Base-by-base conservation (phyloP, 371 early-diverging fungal species). In the Sanchytrium tribonematis region DNA sequence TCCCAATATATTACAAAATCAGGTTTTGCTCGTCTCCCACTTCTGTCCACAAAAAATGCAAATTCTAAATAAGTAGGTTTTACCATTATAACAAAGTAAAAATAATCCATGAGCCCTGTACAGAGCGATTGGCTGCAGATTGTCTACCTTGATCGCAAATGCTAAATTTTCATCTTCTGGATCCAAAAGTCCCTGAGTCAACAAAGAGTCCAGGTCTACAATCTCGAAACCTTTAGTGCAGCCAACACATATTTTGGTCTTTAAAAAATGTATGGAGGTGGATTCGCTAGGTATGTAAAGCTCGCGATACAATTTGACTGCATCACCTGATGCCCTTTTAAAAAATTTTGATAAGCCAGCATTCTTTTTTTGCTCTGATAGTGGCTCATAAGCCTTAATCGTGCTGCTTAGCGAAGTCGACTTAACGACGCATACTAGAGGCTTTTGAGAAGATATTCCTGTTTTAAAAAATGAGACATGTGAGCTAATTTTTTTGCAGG, bases 201-300 rank as follows among this genome's bases (percentile, higher is more conserved):
- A 83, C 66, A 90, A 77, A 0, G 86, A 83, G 27, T 86, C 85
- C 68, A 91, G 74, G 73, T 93, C 89, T 29, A 94, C 86, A 67
- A 94, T 79, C 74, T 94, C 95, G 75, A 93, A 93, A 0, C 95
- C 95, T 71, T 86, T 85, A 29, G 80, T 78, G 75, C 91, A 90
- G 12, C 89, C 90, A 2, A 93, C 86, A 69, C 86, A 86, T 22
- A 94, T 77, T 30, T 85, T 87, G 29, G 87, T 84, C 30, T 84
- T 84, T 72, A 92, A 72, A 69, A 88, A 86, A 73, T 89, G 86
- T 31, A 93, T 77, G 16, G 86, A 85, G 29, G 80, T 80, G 1
- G 87, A 81, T 74, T 88, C 89, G 12, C 87, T 80, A 17, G 90
- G 89, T 72, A 94, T 85, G 74, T 92, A 94, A 72, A 90, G 89